Evolutionary conservation across 2,329 filamentous ascomycete species (phyloP).

Genomic region (Amphichorda felina): DNA sequence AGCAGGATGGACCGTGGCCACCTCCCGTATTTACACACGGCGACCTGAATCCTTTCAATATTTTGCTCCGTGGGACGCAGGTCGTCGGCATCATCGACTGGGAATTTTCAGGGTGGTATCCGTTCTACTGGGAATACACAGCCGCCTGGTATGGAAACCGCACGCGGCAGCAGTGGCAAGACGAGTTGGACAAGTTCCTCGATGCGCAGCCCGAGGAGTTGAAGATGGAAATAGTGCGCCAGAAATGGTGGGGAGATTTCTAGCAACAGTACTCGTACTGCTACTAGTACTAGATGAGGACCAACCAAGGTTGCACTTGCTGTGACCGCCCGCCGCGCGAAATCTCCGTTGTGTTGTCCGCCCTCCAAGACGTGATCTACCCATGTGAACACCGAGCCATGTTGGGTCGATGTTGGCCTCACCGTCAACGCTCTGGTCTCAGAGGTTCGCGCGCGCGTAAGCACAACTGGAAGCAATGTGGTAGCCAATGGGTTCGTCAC

Average conservation of each 20-base stretch:
- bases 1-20: slow-evolving; percentile 8
- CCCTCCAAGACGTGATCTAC: no score
- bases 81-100: slow-evolving; percentile 31
- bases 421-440: no score
- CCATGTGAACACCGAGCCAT: no score
- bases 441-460: no score
- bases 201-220: slow-evolving; percentile 5
- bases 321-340: no score
- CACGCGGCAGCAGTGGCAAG: slow-evolving; percentile 10
- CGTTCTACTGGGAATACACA: slow-evolving; percentile 21
- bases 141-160: slow-evolving; percentile 10
- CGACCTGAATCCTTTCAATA: slow-evolving; percentile 30
- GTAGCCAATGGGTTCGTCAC: no score
- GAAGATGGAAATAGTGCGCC: slow-evolving; percentile 6
- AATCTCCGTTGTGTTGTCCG: no score
- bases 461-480: no score
- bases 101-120: slow-evolving; percentile 20
- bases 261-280: no score
- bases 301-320: no score
- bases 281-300: no score
- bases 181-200: slow-evolving; percentile 10
- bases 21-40: slow-evolving; percentile 27
- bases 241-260: background rate
- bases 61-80: slow-evolving; percentile 24
- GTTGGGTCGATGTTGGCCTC: no score